Conservation (phyloP, 2,329 filamentous ascomycete genomes). For the Colletotrichum simmondsii region DNA sequence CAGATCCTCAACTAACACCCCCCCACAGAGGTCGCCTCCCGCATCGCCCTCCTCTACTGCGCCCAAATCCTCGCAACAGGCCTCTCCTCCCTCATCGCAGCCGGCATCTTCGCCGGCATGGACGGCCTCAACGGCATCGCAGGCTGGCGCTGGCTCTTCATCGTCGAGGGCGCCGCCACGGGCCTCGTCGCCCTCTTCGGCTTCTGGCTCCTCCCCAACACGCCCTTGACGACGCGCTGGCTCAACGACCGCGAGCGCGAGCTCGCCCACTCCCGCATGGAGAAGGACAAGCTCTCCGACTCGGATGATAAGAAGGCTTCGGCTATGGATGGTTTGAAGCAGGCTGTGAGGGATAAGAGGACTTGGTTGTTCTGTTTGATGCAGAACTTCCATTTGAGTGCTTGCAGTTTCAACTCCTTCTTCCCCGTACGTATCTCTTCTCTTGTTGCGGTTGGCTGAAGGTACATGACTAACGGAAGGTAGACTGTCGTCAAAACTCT, state of each 20-base stretch:
- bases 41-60: conserved; percentile 68
- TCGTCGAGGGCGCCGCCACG: conserved; percentile 69
- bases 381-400: conserved; percentile 66
- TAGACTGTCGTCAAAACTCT: conserved; percentile 57
- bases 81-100: conserved; percentile 73
- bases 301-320: conserved; percentile 48
- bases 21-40: conserved; percentile 64
- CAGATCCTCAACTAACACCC: neutral
- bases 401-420: conserved; percentile 59
- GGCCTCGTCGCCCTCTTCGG: conserved; percentile 68
- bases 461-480: neutral
- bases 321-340: conserved; percentile 58
- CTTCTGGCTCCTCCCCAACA: conserved; percentile 65
- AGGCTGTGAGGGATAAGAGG: conserved; percentile 59
- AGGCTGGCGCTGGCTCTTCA: conserved; percentile 73
- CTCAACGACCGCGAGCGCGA: conserved; percentile 58
- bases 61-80: conserved; percentile 75
- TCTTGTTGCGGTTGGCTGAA: neutral
- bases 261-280: conserved; percentile 58
- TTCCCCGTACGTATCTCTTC: conserved; percentile 44
- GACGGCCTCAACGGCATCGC: conserved; percentile 63
- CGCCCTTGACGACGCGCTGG: conserved; percentile 53
- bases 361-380: conserved; percentile 65
- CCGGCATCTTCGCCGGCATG: conserved; percentile 70
- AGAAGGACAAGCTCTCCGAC: conserved; percentile 62